phyloP scores from a whole-genome alignment of 345 rosid species.

The Corchorus capsularis region DNA sequence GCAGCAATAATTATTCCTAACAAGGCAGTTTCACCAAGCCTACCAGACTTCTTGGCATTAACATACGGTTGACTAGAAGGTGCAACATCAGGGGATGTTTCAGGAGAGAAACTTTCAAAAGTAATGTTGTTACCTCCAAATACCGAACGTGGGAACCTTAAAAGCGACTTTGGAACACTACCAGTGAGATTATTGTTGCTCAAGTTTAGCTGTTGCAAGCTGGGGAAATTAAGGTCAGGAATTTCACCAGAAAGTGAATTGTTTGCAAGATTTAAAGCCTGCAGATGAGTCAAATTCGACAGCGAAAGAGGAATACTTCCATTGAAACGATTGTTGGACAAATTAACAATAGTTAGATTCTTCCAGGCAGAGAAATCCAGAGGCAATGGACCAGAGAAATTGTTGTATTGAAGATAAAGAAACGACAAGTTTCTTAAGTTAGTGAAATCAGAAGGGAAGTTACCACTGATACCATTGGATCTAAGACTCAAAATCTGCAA shows the following conservation, averaged over 20 bases:
- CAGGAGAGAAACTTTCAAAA: conserved; percentile 30
- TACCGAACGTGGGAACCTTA: conserved; percentile 54
- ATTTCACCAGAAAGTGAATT: conserved; percentile 80
- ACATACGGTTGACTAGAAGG: conserved; percentile 31
- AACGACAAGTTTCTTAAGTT: conserved; percentile 64
- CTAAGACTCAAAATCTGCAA: conserved; percentile 82
- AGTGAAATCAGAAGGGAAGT: conserved; percentile 65
- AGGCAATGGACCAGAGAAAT: conserved; percentile 66
- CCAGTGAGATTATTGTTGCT: conserved; percentile 70
- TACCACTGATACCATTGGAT: conserved; percentile 66
- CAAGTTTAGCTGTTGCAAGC: conserved; percentile 55
- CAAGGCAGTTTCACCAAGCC: conserved; percentile 55
- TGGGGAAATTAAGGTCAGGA: conserved; percentile 61
- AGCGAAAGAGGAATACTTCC: conserved; percentile 69
- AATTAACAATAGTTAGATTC: conserved; percentile 67
- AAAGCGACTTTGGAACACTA: conserved; percentile 58
- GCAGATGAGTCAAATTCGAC: conserved; percentile 61
- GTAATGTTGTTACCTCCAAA: conserved; percentile 71
- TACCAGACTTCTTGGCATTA: conserved; percentile 34
- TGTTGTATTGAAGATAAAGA: conserved; percentile 78
- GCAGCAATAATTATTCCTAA: conserved; percentile 48
- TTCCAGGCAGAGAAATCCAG: conserved; percentile 54
- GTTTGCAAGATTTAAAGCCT: conserved; percentile 71
- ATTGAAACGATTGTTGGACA: conserved; percentile 71
- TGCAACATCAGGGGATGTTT: conserved; percentile 28